A percentile compares a stretch with the other conserved stretches of the same genome.
phyloP scores from a whole-genome alignment of 2,329 filamentous ascomycete species.

The Cladophialophora yegresii region DNA sequence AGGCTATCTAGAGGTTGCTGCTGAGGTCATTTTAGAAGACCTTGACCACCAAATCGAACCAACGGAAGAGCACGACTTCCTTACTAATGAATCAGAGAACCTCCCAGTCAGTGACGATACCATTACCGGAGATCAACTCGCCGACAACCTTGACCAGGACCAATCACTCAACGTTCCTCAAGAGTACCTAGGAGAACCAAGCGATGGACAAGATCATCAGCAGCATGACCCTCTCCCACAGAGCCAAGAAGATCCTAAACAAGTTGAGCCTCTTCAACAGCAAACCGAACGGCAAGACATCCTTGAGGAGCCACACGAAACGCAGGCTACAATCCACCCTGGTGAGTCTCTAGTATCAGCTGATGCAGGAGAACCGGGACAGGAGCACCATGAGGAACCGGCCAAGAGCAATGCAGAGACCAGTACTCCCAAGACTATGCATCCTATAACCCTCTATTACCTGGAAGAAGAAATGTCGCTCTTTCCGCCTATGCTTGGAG shows the following conservation, averaged over 20 bases:
- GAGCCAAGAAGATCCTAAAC: background rate
- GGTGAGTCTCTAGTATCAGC: background rate
- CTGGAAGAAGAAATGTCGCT: conserved; percentile 58
- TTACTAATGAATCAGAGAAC: conserved; percentile 11
- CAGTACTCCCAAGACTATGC: conserved; percentile 31
- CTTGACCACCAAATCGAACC: conserved; percentile 14
- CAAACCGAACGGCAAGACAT: background rate
- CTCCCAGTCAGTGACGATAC: background rate
- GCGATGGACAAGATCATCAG: background rate
- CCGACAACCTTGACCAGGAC: conserved; percentile 5
- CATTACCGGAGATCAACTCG: conserved; percentile 9
- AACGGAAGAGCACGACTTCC: conserved; percentile 3
- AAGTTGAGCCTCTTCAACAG: background rate
- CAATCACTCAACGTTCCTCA: background rate
- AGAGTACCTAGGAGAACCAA: background rate
- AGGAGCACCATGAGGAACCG: conserved; percentile 11
- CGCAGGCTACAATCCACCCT: background rate
- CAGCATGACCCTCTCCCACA: background rate
- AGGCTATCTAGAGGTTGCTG: conserved; percentile 9
- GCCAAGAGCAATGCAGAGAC: background rate
- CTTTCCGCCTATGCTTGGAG: conserved; percentile 56
- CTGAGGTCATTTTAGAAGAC: conserved; percentile 22
- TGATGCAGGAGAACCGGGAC: background rate
- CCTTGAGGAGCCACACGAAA: background rate
- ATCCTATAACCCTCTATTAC: conserved; percentile 59